Evolutionary conservation across 805 yeast genomes (phyloP).

Genomic region (Candida railenensis): DNA sequence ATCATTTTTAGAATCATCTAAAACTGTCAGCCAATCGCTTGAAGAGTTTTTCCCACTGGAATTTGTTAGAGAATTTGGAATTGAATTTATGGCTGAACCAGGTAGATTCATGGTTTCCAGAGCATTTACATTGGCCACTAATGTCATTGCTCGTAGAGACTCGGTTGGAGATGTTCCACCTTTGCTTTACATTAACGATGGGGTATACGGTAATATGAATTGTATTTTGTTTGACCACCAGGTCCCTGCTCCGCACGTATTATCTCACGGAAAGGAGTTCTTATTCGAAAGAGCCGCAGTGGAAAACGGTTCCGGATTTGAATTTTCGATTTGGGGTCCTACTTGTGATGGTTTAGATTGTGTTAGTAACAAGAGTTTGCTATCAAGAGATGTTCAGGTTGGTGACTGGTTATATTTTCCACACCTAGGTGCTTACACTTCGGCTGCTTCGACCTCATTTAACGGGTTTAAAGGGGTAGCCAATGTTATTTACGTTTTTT

Average conservation of each 20-base stretch:
- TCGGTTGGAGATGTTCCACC: conserved; percentile 7
- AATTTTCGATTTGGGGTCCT: conserved; percentile 93
- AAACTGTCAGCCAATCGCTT: conserved; percentile 54
- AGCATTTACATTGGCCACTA: conserved; percentile 81
- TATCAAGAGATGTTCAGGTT: conserved; percentile 62
- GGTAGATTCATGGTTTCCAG: conserved; percentile 87
- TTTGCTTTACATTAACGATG: conserved; percentile 90
- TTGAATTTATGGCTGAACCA: conserved; percentile 81
- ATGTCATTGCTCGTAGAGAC: conserved; percentile 82
- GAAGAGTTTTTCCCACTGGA: conserved; percentile 56
- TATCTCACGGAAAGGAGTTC: conserved; percentile 53
- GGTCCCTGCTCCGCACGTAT: conserved; percentile 65
- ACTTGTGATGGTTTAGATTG: conserved; percentile 97
- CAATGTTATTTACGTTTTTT: conserved; percentile 57
- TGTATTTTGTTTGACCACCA: conserved; percentile 94
- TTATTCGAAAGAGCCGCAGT: conserved; percentile 24
- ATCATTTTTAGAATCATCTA: conserved; percentile 59
- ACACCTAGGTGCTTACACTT: conserved; percentile 86
- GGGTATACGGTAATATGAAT: conserved; percentile 93
- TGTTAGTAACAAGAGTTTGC: conserved; percentile 50
- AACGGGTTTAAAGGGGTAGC: conserved; percentile 77
- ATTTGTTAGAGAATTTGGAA: conserved; percentile 19
- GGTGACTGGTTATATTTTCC: conserved; percentile 94
- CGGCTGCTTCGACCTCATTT: conserved; percentile 88
- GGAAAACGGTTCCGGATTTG: conserved; percentile 23